Evolutionary conservation across 1,284 basidiomycete species (phyloP), one percentile per base, ranked within the genome.

Genomic region (Fomitopsis betulina): DNA sequence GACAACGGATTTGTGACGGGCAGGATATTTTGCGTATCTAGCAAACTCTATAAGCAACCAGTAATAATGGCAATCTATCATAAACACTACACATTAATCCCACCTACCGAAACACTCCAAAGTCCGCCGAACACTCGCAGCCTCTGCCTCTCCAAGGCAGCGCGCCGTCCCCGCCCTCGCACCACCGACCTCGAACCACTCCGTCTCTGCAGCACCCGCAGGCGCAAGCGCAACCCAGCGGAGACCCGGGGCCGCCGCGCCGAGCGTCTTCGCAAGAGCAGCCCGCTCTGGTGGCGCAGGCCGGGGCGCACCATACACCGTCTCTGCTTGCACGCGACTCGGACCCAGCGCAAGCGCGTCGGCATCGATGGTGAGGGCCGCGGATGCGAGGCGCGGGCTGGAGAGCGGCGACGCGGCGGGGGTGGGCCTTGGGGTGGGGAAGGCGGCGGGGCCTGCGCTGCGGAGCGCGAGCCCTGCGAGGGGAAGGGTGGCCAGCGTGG

Each of bases 401-500:
- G 49, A 51, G 49, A 51, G 49, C 32, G 49, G 49, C 12, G 49
- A 51, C 32, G 35, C 32, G 21, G n/a, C 30, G 49, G 49, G 49
- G 10, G 49, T 35, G 49, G 49, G 49, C 9, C 49, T 32, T 32
- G 49, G 49, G 17, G 49, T 51, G 35, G 49, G 49, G 49, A 51
- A 51, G n/a, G 49, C n/a, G 9, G 49, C 49, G 49, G 32, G 49
- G n/a, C 32, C 37, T 12, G 25, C 19, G 32, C 49, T 51, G 2
- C 30, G 53, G 40, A 65, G 50, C 5, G 60, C 45, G 33, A 65
- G 10, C 0, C 62, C 62, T 1, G 53, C 52, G 15, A 65, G 37
- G 8, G 58, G 58, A 2, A 61, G 49, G 1, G 50, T 45, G 3
- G 56, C 15, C 6, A 63, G 57, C 21, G 51, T 45, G 51, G 60